Base-by-base conservation (phyloP, 2,329 filamentous ascomycete genomes). In the Verticillium nubilum region DNA sequence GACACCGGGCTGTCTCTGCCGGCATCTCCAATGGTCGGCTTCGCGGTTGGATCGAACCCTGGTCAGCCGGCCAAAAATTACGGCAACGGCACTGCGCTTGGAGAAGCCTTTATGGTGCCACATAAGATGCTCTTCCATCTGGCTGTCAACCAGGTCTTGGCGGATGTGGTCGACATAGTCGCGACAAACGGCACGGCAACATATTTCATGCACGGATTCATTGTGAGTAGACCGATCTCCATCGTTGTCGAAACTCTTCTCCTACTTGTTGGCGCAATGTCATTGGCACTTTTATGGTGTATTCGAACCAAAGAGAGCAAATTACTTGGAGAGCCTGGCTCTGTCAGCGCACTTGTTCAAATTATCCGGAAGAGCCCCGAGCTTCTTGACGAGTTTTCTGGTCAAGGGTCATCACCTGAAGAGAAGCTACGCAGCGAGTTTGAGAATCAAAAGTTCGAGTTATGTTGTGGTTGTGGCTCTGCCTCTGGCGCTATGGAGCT, bases 61-160 rank as follows among this genome's bases (percentile, higher is more conserved):
- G 13, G 57, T 0, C 27, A 63, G 0, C 6, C 50, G 0, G 26
- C 75, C 0, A 28, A 60, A 0, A 54, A 59, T 1, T 63, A 64
- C 9, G 1, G 27, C 13, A 37, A 64, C 29, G 19, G 54, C 1
- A 19, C 55, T 2, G 28, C 37, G 0, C 10, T 68, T 5, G 59
- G 55, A 1, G 7, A 64, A 0, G 56, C 65, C 0, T 75, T 67
- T 13, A 15, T 58, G 0, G 47, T 59, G 0, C 70, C 70, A 0
- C 73, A 75, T 26, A 63, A 68, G n/a, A 61, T 65, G 2, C 5
- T 74, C 0, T 76, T 77, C 50, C 68, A 73, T 0, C 2, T 69
- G 0, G 70, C 73, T 0, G 42, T 70, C 0, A 25, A 52, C 2
- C 31, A 54, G 0, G 47, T 64, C 5, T 31, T 62, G 6, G 9